phyloP scores from a whole-genome alignment of 73 alveolate species.

The Uronychia binucleata region DNA sequence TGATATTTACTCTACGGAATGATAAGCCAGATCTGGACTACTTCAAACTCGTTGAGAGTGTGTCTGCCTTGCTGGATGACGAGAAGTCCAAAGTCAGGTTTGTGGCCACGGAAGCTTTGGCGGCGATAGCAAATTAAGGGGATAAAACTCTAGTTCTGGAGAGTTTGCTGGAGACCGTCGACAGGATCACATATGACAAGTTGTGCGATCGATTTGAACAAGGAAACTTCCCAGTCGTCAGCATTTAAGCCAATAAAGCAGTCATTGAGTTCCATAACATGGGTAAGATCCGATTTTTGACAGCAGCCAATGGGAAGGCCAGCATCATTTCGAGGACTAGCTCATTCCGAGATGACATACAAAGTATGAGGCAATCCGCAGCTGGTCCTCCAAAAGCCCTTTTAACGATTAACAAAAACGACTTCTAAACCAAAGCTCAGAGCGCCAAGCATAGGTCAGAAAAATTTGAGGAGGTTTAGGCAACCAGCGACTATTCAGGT shows the following conservation, averaged over 20 bases:
- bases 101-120: conserved; percentile 14
- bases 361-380: no score
- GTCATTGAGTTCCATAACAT: not conserved
- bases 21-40: conserved; percentile 1
- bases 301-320: not conserved
- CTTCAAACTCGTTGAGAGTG: not conserved
- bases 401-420: no score
- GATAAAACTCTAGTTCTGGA: not conserved
- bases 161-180: not conserved
- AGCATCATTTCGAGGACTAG: not conserved
- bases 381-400: no score
- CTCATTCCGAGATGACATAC: not conserved
- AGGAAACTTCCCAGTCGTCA: not conserved
- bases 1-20: not conserved
- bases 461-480: not conserved
- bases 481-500: not conserved
- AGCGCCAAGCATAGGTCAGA: not conserved
- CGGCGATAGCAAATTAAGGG: conserved; percentile 12
- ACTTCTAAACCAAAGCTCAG: not conserved
- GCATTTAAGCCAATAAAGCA: not conserved
- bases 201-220: not conserved
- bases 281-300: not conserved
- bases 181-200: not conserved
- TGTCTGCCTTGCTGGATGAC: conserved; percentile 2
- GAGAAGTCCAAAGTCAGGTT: conserved; percentile 27